Evolutionary conservation across 805 yeast genomes (phyloP), one percentile per base, ranked within the genome.

Genomic region (Candida pini): DNA sequence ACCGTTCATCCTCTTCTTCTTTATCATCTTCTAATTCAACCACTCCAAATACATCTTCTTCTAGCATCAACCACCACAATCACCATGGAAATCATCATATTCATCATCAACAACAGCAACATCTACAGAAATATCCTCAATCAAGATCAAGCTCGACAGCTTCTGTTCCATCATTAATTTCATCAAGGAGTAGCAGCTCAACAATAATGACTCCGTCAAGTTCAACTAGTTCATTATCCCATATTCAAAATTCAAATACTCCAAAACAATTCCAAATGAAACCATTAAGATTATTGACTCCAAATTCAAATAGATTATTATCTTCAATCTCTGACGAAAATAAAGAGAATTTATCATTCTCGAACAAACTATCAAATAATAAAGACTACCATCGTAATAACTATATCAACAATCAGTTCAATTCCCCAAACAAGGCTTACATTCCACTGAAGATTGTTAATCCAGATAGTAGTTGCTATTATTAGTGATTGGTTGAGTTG

Each of bases 91-190:
- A 24, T 28, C 39, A 17, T 37, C 45, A 13, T 24, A 40, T 19
- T 30, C 43, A 16, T 21, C 33, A 3, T 36, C 45, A 19, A 42
- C 49, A 13, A 39, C 44, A 4, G 37, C 43, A 12, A 40, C 54
- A 6, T 41, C 47, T n/a, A n/a, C n/a, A n/a, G n/a, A n/a, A n/a
- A n/a, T n/a, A n/a, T 3, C 56, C 65, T 2, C 45, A 59, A 13
- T 49, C 59, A 7, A 45, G 52, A 9, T 58, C 68, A 16, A 45
- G 52, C 9, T 58, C 68, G 15, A 51, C 51, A 31, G 34, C 52
- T 27, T 59, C 68, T 4, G 53, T 66, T 10, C 73, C 72, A 12
- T 64, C 53, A 18, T 41, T 47, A 6, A 38, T 38, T 24, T 53
- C 68, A 6, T 66, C 73, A 15, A n/a, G n/a, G n/a, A n/a, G n/a